These are phyloP conservation scores for Phalaenopsis aphrodite DNA, from an alignment of 106 monocot species.

Conservation along the genomic window DNA sequence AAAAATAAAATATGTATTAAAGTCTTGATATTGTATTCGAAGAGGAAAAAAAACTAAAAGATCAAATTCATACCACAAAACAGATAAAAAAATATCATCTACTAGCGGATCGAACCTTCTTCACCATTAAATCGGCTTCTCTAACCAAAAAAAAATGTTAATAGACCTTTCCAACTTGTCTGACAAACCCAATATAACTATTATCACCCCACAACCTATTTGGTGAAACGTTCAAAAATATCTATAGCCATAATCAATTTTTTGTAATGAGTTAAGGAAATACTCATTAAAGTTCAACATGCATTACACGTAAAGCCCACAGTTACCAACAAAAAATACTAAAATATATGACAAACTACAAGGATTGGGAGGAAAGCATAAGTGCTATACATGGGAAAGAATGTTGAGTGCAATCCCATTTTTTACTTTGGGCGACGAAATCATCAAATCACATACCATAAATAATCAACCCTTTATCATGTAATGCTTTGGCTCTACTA, in stretches of 20 bases:
- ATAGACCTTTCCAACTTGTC: neutral
- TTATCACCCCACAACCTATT: neutral
- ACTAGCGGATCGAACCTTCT: neutral
- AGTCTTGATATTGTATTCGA: no score
- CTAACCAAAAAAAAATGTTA: no score
- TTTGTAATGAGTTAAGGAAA: neutral
- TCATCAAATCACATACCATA: neutral
- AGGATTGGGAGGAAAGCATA: neutral
- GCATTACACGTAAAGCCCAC: neutral
- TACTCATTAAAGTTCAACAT: neutral
- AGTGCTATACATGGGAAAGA: neutral
- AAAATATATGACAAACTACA: neutral
- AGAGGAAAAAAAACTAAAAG: no score
- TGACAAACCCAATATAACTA: neutral
- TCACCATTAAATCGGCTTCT: neutral
- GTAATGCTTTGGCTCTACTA: neutral
- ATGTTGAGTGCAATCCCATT: neutral
- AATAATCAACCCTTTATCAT: neutral
- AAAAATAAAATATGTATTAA: no score
- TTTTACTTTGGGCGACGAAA: neutral
- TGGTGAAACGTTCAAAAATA: neutral
- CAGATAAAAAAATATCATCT: neutral
- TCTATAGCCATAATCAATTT: neutral
- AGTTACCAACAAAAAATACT: neutral
- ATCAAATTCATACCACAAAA: neutral